Percentiles rank a stretch among this genome's conserved stretches.
Evolutionary conservation across 1,139 yeast species (phyloP).

Genomic region (Taphrina pruni): DNA sequence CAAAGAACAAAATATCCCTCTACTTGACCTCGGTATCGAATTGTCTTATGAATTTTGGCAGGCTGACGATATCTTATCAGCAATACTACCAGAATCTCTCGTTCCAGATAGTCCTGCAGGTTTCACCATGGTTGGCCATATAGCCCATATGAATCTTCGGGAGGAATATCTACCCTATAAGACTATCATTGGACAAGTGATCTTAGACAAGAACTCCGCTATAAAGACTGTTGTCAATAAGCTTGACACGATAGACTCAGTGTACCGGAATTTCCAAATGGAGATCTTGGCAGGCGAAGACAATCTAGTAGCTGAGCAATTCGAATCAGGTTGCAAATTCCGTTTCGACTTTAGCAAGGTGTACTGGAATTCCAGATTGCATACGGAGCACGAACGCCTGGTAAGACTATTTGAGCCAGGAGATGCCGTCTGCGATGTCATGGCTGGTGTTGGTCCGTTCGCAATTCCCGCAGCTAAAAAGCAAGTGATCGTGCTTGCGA

Average conservation of each 20-base stretch:
- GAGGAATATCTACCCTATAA: slow-evolving; percentile 87
- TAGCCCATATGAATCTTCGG: slow-evolving; percentile 87
- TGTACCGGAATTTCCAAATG: slow-evolving; percentile 92
- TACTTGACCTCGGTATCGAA: slow-evolving; percentile 62
- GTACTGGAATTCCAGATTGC: slow-evolving; percentile 95
- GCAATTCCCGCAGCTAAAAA: slow-evolving; percentile 95
- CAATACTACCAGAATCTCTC: slow-evolving; percentile 63
- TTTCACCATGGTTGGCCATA: slow-evolving; percentile 92
- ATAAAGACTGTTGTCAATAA: slow-evolving; percentile 94
- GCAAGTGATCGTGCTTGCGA: slow-evolving; percentile 79
- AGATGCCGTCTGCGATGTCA: slow-evolving; percentile 87
- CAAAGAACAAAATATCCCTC: slow-evolving; percentile 35
- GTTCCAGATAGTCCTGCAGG: slow-evolving; percentile 84
- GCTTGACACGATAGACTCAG: slow-evolving; percentile 81
- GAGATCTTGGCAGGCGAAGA: slow-evolving; percentile 81
- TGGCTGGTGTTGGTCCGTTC: slow-evolving; percentile 99
- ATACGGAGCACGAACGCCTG: slow-evolving; percentile 88
- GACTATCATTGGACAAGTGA: slow-evolving; percentile 81
- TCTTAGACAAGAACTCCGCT: slow-evolving; percentile 81
- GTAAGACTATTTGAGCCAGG: slow-evolving; percentile 65
- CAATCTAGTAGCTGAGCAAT: slow-evolving; percentile 80
- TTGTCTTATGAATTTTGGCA: slow-evolving; percentile 82
- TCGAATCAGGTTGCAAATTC: slow-evolving; percentile 85
- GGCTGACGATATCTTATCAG: slow-evolving; percentile 34
- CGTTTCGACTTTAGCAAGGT: slow-evolving; percentile 89